Percentiles rank a stretch among this genome's conserved stretches.
These are phyloP conservation scores for Mycena amicta DNA, from an alignment of 768 basidiomycete genomes.

Conservation along the genomic window DNA sequence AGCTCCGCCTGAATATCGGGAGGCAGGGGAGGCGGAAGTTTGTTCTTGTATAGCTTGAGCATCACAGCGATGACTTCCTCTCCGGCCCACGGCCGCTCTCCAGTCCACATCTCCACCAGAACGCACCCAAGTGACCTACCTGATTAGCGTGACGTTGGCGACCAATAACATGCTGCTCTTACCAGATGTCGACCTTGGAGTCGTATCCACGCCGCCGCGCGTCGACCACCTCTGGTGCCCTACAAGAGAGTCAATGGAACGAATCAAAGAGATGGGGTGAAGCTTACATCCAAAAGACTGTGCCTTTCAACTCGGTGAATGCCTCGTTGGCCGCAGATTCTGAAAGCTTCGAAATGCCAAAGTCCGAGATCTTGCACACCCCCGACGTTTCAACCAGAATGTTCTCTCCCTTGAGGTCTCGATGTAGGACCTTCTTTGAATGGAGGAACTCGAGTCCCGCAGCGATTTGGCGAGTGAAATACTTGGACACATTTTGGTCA, in stretches of 20 bases:
- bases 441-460: constrained; percentile 88
- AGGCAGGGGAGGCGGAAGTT: constrained; percentile 77
- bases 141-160: neutral
- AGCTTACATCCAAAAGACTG: constrained; percentile 80
- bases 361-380: constrained; percentile 92
- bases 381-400: constrained; percentile 87
- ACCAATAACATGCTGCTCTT: constrained; percentile 32
- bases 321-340: constrained; percentile 65
- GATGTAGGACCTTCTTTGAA: constrained; percentile 79
- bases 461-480: constrained; percentile 85
- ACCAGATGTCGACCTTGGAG: constrained; percentile 97
- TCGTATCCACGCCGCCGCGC: constrained; percentile 78
- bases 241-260: neutral
- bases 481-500: constrained; percentile 81
- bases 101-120: constrained; percentile 94
- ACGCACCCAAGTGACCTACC: constrained; percentile 71
- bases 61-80: constrained; percentile 77
- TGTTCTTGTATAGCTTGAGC: constrained; percentile 73
- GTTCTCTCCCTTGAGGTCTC: constrained; percentile 94
- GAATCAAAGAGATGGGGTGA: neutral
- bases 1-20: constrained; percentile 54
- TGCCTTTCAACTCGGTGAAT: constrained; percentile 83
- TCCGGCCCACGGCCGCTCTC: constrained; percentile 83
- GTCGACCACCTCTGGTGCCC: constrained; percentile 84
- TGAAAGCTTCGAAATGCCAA: constrained; percentile 93